Base-by-base conservation (phyloP, 2,329 filamentous ascomycete genomes). In the Aspergillus sp. region DNA sequence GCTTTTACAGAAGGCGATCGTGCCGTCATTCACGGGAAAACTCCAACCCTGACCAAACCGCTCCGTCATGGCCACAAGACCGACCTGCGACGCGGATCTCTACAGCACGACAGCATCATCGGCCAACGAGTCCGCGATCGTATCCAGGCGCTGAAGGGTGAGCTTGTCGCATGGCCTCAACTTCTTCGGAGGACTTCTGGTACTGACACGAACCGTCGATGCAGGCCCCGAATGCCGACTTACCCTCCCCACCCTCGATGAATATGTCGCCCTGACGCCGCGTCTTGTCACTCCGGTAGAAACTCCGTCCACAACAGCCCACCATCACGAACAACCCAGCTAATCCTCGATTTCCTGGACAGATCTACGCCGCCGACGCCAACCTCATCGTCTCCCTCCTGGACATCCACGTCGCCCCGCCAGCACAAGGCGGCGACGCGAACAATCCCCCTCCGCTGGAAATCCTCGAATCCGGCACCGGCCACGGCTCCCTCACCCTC, bases 391-490 rank as follows among this genome's bases (percentile, higher is more conserved):
- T 91, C 34, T 88, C 84, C 1, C 77, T 92, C 20, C 80, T 95
- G 19, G 89, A 94, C 67, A 78, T 94, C 42, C 86, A 93, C 66
- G 81, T 84, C 25, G 66, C 75, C 2, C 67, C 71, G 5, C 68
- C 72, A 11, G 61, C 70, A 13, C 58, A 6, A 17, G 17, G 62
- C 5, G 64, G 64, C 7, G 64, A 66, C 5, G 57, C 57, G 47
- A 34, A 61, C 17, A 47, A 60, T 14, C 57, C 61, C 34, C 70
- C 76, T 7, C 81, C 79, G 0, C 69, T 92, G 11, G 88, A 93
- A 65, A 88, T 94, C 42, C 85, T 94, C 48, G 90, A 94, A 71
- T 89, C 89, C 44, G 89, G 90, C 14, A 94, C 89, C 3, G 90
- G 89, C n/a, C 88, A 92, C 77, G 90, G 89, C 53, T 86, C 87